Evolutionary conservation across 345 rosid species (phyloP).

Genomic region (Balakata baccata): DNA sequence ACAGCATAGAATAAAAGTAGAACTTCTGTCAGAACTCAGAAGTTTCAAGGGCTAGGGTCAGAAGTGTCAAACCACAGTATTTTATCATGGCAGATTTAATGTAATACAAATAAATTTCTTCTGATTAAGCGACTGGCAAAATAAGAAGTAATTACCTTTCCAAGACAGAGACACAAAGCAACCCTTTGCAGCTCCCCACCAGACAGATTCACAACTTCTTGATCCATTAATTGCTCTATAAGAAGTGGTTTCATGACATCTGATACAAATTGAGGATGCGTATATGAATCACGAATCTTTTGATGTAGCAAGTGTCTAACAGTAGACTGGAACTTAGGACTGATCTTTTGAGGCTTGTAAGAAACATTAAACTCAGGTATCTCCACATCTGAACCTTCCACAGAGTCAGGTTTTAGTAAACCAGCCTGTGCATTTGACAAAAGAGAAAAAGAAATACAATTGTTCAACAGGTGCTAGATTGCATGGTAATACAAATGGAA

Average conservation of each 20-base stretch:
- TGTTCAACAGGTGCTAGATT: background rate
- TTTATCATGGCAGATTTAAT: background rate
- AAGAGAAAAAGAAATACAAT: conserved; percentile 18
- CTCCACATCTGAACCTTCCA: conserved; percentile 73
- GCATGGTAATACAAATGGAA: background rate
- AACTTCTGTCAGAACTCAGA: no score
- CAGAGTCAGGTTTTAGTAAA: conserved; percentile 71
- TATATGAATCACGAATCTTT: conserved; percentile 85
- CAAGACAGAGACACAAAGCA: conserved; percentile 90
- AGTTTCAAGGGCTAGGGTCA: background rate
- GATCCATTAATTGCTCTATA: conserved; percentile 96
- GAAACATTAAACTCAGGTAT: conserved; percentile 96
- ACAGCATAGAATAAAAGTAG: no score
- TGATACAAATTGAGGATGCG: conserved; percentile 92
- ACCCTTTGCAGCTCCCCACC: conserved; percentile 99
- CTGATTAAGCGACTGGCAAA: background rate
- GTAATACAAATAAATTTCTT: background rate
- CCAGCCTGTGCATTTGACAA: conserved; percentile 63
- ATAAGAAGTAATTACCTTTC: conserved; percentile 56
- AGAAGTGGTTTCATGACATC: conserved; percentile 99
- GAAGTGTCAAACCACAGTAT: background rate
- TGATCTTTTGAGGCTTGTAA: conserved; percentile 96
- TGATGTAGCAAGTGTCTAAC: conserved; percentile 84
- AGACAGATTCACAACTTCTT: conserved; percentile 87
- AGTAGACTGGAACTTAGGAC: conserved; percentile 71